These are phyloP conservation scores for Fistulina hepatica DNA, from an alignment of 1,284 basidiomycete genomes.

Conservation along the genomic window DNA sequence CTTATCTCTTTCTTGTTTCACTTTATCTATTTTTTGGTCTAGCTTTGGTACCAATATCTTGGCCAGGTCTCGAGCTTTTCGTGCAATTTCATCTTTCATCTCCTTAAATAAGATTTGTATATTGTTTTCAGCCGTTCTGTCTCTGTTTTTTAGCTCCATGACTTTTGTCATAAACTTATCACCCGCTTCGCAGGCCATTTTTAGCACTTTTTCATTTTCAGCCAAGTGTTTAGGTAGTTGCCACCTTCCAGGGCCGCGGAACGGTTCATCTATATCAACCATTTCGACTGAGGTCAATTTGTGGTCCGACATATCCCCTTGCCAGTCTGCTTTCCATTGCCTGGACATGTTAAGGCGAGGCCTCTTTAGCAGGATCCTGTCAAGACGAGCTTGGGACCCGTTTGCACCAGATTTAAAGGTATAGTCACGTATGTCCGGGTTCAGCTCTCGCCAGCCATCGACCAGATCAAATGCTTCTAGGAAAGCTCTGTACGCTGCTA, in stretches of 20 bases:
- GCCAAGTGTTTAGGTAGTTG: slow-evolving; percentile 7
- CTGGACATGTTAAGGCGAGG: not conserved
- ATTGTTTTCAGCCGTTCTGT: not conserved
- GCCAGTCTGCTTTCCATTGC: slow-evolving; percentile 7
- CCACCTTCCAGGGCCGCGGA: slow-evolving; percentile 10
- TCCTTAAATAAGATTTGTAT: not conserved
- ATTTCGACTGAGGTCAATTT: slow-evolving; percentile 4
- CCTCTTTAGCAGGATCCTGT: not conserved
- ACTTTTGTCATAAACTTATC: not conserved
- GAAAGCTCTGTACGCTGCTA: not conserved
- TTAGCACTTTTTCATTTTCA: too few species aligned
- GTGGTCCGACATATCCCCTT: slow-evolving; percentile 9
- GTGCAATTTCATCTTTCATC: not conserved
- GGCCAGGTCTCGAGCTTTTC: not conserved
- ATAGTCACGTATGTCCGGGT: not conserved
- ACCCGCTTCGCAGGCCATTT: too few species aligned
- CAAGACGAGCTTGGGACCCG: not conserved
- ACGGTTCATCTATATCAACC: slow-evolving; percentile 2
- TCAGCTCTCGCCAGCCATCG: slow-evolving; percentile 9
- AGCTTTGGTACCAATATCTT: not conserved
- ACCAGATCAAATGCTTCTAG: too few species aligned
- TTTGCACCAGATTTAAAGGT: not conserved
- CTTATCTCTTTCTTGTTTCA: too few species aligned
- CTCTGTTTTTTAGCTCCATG: not conserved
- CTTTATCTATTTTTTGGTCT: not conserved